Percentiles rank a stretch among this genome's conserved stretches.
phyloP scores from a whole-genome alignment of 78 protist genomes.

The Speleostelium caveatum region DNA sequence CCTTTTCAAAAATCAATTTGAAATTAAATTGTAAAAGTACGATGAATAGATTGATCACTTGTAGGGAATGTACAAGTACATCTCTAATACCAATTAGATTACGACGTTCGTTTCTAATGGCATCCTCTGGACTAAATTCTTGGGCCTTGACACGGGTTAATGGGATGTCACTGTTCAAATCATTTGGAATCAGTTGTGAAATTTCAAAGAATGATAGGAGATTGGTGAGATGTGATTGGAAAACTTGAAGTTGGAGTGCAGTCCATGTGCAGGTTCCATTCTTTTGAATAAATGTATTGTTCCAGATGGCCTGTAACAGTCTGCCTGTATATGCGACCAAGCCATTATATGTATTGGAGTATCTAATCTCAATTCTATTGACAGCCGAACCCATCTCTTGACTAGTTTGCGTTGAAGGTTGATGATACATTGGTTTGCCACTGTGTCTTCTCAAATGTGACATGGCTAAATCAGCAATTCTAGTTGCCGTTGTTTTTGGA shows the following conservation, averaged over 20 bases:
- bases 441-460: constrained; percentile 20
- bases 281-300: neutral
- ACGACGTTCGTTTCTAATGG: constrained; percentile 19
- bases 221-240: constrained; percentile 38
- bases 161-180: constrained; percentile 33
- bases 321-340: constrained; percentile 7
- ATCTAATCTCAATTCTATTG: constrained; percentile 7
- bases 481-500: constrained; percentile 26
- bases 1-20: constrained; percentile 29
- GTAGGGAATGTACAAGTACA: constrained; percentile 15
- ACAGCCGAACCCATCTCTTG: constrained; percentile 55
- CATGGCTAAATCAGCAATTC: constrained; percentile 58
- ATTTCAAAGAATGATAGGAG: constrained; percentile 43
- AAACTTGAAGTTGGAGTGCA: neutral
- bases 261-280: constrained; percentile 21
- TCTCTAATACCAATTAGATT: constrained; percentile 32
- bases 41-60: constrained; percentile 23
- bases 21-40: constrained; percentile 24
- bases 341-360: constrained; percentile 33
- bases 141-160: neutral
- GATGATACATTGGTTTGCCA: constrained; percentile 24
- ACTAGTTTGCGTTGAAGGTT: neutral
- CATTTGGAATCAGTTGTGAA: constrained; percentile 20
- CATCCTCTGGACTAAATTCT: constrained; percentile 15
- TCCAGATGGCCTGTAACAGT: constrained; percentile 26